A percentile compares a stretch with the other conserved stretches of the same genome.
These are phyloP conservation scores for Pleurotus sapidus DNA, from an alignment of 768 basidiomycete genomes.

Conservation along the genomic window DNA sequence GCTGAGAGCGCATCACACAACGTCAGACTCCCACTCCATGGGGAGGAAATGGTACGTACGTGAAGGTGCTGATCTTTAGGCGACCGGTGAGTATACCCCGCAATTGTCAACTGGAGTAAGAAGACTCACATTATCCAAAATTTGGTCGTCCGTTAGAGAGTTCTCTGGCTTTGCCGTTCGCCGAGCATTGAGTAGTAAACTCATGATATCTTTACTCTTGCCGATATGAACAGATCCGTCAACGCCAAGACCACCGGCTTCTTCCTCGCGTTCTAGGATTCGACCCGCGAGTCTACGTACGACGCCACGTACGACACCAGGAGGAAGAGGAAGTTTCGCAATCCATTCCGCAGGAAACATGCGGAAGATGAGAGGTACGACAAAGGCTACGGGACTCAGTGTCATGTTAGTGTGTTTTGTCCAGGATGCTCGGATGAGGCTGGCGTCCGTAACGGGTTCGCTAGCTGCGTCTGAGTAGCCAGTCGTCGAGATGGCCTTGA, in stretches of 20 bases:
- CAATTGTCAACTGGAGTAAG: background rate
- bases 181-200: conserved; percentile 17
- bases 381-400: conserved; percentile 17
- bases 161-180: conserved; percentile 8
- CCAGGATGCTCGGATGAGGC: conserved; percentile 22
- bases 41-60: conserved; percentile 14
- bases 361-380: conserved; percentile 25
- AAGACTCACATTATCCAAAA: conserved; percentile 22
- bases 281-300: conserved; percentile 19
- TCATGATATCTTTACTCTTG: conserved; percentile 21
- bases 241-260: background rate
- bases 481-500: conserved; percentile 18
- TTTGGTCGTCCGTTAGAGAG: conserved; percentile 16
- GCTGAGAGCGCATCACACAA: conserved; percentile 12
- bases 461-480: background rate
- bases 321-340: conserved; percentile 4
- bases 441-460: conserved; percentile 16
- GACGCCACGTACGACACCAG: conserved; percentile 10
- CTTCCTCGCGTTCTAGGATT: conserved; percentile 18
- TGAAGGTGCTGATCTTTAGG: conserved; percentile 30
- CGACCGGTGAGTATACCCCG: too few relatives aligned
- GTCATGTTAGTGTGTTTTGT: conserved; percentile 15
- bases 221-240: background rate
- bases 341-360: conserved; percentile 18
- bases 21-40: conserved; percentile 1